Evolutionary conservation across 225 moss, liverwort and hornwort genomes (phyloP).

Genomic region (Antitrichia curtipendula): DNA sequence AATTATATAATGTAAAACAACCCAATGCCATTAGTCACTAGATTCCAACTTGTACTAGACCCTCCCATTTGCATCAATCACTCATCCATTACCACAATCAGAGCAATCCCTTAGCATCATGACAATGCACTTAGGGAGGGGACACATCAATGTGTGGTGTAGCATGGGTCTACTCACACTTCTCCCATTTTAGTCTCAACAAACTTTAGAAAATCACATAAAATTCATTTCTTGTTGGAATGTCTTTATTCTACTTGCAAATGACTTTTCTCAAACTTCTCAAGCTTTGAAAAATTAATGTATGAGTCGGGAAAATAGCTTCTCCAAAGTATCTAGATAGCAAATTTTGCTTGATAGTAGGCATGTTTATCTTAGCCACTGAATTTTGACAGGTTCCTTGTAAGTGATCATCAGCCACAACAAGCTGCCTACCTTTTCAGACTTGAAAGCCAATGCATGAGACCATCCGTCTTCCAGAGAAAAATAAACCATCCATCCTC

Average conservation of each 20-base stretch:
- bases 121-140: no score
- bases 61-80: no score
- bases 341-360: background rate
- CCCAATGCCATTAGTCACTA: fast-evolving
- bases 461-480: background rate
- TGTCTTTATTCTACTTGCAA: background rate
- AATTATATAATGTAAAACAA: no score
- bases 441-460: no score
- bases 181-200: background rate
- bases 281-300: background rate
- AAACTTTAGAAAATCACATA: background rate
- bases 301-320: background rate
- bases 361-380: background rate
- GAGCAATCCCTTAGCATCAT: no score
- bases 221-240: background rate
- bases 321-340: background rate
- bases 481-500: background rate
- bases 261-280: background rate
- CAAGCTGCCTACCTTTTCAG: background rate
- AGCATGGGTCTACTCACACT: fast-evolving
- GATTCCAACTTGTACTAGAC: fast-evolving
- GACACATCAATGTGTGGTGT: background rate
- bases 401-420: background rate
- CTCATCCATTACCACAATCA: no score
- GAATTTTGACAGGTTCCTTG: background rate